Percentiles rank a stretch among this genome's conserved stretches.
Evolutionary conservation across 2,329 filamentous ascomycete genomes (phyloP).

Genomic region (Grosmannia huntii): DNA sequence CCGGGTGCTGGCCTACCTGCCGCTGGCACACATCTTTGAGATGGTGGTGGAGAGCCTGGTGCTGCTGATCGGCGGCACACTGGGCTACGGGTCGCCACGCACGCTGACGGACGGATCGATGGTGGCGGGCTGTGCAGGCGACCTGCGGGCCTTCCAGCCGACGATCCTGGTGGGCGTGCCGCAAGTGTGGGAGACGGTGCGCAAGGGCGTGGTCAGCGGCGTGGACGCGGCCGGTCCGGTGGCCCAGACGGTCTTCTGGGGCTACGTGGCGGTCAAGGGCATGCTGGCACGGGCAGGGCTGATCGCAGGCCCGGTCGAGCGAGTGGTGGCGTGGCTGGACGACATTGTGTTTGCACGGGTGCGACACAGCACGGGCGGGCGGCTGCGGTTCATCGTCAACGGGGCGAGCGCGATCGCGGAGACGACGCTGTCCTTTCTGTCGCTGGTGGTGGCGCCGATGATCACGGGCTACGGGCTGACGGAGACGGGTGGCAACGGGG

Average conservation of each 20-base stretch:
- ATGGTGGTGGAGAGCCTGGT: constrained; percentile 90
- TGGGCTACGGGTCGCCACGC: constrained; percentile 86
- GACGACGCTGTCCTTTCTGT: constrained; percentile 82
- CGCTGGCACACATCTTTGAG: constrained; percentile 91
- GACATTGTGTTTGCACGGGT: constrained; percentile 82
- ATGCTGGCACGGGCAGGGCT: constrained; percentile 45
- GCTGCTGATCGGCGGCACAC: constrained; percentile 76
- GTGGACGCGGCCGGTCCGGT: constrained; percentile 61
- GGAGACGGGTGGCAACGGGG: constrained; percentile 77
- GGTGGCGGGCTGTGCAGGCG: constrained; percentile 70
- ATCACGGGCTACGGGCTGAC: constrained; percentile 88
- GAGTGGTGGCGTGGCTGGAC: constrained; percentile 47
- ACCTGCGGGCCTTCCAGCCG: constrained; percentile 83
- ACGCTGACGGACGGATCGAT: constrained; percentile 79
- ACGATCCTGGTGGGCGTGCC: constrained; percentile 90
- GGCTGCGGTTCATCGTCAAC: constrained; percentile 82
- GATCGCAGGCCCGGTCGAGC: constrained; percentile 39
- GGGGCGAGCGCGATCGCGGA: constrained; percentile 83
- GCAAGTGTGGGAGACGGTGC: constrained; percentile 93
- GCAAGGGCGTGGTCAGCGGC: constrained; percentile 80
- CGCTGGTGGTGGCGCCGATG: constrained; percentile 88
- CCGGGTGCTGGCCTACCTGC: constrained; percentile 77
- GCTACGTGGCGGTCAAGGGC: constrained; percentile 45
- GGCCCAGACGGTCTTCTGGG: constrained; percentile 66
- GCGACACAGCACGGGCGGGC: constrained; percentile 77